Evolutionary conservation across 805 yeast species (phyloP), one percentile per base, ranked within the genome.

Genomic region (Ogataea henricii): DNA sequence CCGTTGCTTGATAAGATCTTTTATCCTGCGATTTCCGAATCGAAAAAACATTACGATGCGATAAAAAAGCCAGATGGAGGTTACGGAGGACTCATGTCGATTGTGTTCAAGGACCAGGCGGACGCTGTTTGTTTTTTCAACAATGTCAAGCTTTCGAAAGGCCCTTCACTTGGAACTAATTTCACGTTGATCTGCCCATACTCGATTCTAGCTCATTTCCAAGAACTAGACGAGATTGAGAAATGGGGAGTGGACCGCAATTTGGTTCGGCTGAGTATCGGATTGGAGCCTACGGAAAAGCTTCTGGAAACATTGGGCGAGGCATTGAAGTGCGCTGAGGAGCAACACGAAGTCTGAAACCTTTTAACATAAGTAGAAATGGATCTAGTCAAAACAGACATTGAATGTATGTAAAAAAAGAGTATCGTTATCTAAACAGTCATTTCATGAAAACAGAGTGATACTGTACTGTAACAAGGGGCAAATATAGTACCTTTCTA

Each of bases 151-250:
- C 67, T 87, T 52, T 86, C 89, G 51, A 91, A 91, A 68, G 96
- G 97, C 2, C 97, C 97, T 3, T 85, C 94, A 13, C 74, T 90
- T 55, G 97, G 97, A 10, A 89, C 96, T 0, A 90, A 87, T 67
- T 88, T 89, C 70, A 85, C 96, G 0, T 72, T 90, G 57, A 90
- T 90, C 4, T 90, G 96, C 63, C 97, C 97, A 7, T 91, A 91
- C 67, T 78, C 96, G 6, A 79, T 91, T 40, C 72, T 91, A 49
- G 96, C 96, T 2, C 96, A 90, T 65, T 89, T 82, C 65, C 76
- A 74, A 46, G 96, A 90, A 65, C 69, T 89, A 47, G 92, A 88
- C 50, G 89, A 83, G 59, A 84, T 87, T 18, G 87, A 78, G 43
- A 72, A 81, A 57, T 90, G 89, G 84, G 96, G 94, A 1, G 88